Percentiles rank a stretch among this genome's conserved stretches.
Evolutionary conservation across 495 filamentous ascomycete species (phyloP).

Genomic region (Wilcoxina mikolae): DNA sequence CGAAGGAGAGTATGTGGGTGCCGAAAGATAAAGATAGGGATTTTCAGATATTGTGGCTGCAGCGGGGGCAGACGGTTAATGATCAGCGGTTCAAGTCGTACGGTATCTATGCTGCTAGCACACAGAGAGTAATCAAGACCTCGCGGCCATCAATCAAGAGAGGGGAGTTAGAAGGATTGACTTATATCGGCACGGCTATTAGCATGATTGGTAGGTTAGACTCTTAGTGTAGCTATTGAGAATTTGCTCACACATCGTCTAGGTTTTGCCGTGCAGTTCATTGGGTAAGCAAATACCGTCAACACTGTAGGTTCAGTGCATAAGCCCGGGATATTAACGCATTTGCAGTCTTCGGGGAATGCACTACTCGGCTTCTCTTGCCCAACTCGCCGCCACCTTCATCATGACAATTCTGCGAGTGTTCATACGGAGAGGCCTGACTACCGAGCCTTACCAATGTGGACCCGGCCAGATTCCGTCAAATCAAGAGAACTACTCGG

Average conservation of each 20-base stretch:
- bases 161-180: too few relatives aligned
- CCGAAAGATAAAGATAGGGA: neutral
- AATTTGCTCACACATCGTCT: neutral
- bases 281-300: slow-evolving; percentile 8
- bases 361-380: slow-evolving; percentile 12
- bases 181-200: too few relatives aligned
- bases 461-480: neutral
- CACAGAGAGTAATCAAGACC: slow-evolving; percentile 3
- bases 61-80: slow-evolving; percentile 8
- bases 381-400: slow-evolving; percentile 7
- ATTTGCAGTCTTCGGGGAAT: slow-evolving; percentile 7
- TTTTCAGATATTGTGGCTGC: slow-evolving; percentile 14
- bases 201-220: too few relatives aligned
- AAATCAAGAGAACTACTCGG: neutral
- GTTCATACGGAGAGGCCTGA: slow-evolving; percentile 1
- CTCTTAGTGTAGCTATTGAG: slow-evolving; percentile 7
- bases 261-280: slow-evolving; percentile 15
- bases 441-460: neutral
- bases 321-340: neutral
- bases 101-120: slow-evolving; percentile 6
- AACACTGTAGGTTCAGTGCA: neutral
- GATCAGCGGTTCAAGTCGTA: slow-evolving; percentile 15
- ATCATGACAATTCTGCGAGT: slow-evolving; percentile 9
- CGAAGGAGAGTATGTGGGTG: slow-evolving; percentile 6
- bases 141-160: neutral